A percentile compares a stretch with the other conserved stretches of the same genome.
Evolutionary conservation across 495 filamentous ascomycete species (phyloP).

Genomic region (Podospora bellae-mahoneyi): DNA sequence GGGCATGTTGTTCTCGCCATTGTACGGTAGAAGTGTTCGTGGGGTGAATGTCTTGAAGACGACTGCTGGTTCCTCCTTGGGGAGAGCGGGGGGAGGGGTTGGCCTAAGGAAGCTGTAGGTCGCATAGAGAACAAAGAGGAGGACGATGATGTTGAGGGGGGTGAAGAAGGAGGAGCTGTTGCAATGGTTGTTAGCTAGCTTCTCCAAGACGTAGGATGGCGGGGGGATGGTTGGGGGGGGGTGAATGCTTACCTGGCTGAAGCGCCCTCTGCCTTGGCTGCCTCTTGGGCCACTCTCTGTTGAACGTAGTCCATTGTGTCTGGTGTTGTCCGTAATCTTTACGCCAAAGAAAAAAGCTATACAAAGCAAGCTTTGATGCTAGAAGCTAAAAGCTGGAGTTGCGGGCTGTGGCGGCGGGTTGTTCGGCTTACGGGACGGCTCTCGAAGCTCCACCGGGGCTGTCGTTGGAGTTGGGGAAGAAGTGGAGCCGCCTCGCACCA

Average conservation of each 20-base stretch:
- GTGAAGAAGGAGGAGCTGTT: slow-evolving; percentile 58
- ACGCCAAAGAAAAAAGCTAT: background rate
- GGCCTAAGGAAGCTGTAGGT: slow-evolving; percentile 64
- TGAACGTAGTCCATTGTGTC: slow-evolving; percentile 54
- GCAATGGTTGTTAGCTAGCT: slow-evolving; percentile 23
- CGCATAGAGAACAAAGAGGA: slow-evolving; percentile 65
- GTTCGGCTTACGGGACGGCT: background rate
- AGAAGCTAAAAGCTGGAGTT: background rate
- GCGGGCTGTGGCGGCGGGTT: background rate
- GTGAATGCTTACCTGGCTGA: slow-evolving; percentile 20
- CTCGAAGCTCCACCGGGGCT: background rate
- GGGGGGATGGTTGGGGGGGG: slow-evolving; percentile 23
- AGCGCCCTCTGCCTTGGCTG: slow-evolving; percentile 30
- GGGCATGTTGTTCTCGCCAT: slow-evolving; percentile 67
- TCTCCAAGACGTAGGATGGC: slow-evolving; percentile 6
- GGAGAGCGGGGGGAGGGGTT: slow-evolving; percentile 48
- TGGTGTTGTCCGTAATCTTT: slow-evolving; percentile 1
- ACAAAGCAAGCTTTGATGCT: background rate
- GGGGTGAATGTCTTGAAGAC: slow-evolving; percentile 94
- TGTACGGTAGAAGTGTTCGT: slow-evolving; percentile 78
- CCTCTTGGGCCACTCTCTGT: slow-evolving; percentile 50
- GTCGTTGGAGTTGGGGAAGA: background rate
- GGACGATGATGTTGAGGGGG: slow-evolving; percentile 74
- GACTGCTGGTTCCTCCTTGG: slow-evolving; percentile 66
- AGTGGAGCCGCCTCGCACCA: background rate